A percentile compares a stretch with the other conserved stretches of the same genome.
Evolutionary conservation across 306 rosid genomes (phyloP).

Genomic region (Dryas octopetala): DNA sequence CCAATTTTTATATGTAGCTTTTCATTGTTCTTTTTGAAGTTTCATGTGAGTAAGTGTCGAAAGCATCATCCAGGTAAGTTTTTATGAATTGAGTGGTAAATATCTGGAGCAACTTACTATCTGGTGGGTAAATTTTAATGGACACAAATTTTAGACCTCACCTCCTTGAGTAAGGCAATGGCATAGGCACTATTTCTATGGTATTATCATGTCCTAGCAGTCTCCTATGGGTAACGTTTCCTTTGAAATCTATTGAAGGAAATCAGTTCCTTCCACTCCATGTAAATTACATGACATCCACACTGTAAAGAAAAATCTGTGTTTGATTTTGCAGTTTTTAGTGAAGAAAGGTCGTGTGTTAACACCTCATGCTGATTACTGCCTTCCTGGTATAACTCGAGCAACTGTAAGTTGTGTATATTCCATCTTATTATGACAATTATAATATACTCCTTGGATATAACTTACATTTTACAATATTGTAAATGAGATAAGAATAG

Average conservation of each 20-base stretch:
- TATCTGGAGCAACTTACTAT: background rate
- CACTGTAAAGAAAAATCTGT: background rate
- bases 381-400: slow-evolving; percentile 89
- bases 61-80: background rate
- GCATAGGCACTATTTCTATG: background rate
- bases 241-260: background rate
- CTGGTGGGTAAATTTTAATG: background rate
- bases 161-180: background rate
- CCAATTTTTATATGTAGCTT: background rate
- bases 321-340: slow-evolving; percentile 54
- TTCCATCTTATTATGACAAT: slow-evolving; percentile 4
- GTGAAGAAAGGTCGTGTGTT: slow-evolving; percentile 70
- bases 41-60: background rate
- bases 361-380: slow-evolving; percentile 87
- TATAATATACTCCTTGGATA: background rate
- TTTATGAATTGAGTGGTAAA: background rate
- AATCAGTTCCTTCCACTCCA: background rate
- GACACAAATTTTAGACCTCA: background rate
- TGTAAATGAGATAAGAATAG: background rate
- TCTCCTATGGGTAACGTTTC: background rate
- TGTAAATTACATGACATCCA: background rate
- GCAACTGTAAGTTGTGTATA: slow-evolving; percentile 56
- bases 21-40: background rate
- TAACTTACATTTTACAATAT: background rate
- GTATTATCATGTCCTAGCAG: background rate